phyloP scores from a whole-genome alignment of 1,284 basidiomycete species.

The Leucoagaricus sp. region DNA sequence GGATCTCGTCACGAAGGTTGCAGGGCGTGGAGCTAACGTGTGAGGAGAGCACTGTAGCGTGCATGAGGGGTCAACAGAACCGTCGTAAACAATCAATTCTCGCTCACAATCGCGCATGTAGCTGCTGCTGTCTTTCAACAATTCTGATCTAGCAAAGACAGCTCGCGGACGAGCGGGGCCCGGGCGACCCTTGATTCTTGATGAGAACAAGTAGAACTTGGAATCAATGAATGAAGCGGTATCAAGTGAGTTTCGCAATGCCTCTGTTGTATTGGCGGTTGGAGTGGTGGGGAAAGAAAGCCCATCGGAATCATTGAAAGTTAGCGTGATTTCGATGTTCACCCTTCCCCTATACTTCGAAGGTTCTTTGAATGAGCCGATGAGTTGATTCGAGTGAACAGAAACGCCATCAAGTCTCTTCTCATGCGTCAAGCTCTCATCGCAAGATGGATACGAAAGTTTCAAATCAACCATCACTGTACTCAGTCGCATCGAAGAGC shows the following conservation, averaged over 20 bases:
- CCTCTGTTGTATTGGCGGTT: neutral
- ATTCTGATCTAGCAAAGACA: neutral
- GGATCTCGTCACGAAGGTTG: neutral
- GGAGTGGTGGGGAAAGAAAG: slow-evolving; percentile 9
- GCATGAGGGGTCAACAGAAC: neutral
- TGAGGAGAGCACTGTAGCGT: neutral
- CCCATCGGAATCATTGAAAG: neutral
- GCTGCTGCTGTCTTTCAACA: neutral
- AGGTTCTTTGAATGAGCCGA: slow-evolving; percentile 3
- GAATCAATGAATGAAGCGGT: slow-evolving; percentile 7
- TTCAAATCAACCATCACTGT: neutral
- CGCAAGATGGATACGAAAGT: neutral
- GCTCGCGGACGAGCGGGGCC: neutral
- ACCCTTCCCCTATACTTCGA: neutral
- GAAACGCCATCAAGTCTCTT: neutral
- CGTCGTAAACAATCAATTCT: neutral
- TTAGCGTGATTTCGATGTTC: slow-evolving; percentile 5
- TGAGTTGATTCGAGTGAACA: neutral
- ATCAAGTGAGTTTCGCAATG: slow-evolving; percentile 6
- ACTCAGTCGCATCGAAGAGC: slow-evolving; percentile 4
- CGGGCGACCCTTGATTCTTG: neutral
- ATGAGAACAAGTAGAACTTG: slow-evolving; percentile 16
- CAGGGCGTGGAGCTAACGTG: neutral
- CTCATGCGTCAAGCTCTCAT: neutral
- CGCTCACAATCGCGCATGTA: slow-evolving; percentile 6